Conservation (phyloP, 225 moss, liverwort and hornwort species). For the Antitrichia curtipendula region DNA sequence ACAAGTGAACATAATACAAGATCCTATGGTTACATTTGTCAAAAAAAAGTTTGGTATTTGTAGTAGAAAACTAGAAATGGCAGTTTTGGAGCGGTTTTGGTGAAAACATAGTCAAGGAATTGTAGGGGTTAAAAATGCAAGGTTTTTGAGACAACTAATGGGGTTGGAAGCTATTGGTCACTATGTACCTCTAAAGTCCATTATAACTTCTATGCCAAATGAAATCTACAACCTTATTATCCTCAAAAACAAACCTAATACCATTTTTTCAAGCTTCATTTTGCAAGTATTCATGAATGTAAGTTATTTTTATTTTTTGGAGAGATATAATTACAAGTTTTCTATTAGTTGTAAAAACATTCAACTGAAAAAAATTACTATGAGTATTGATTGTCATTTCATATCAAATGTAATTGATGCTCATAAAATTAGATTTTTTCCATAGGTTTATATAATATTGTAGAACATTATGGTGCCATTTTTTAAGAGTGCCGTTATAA, state of each 20-base stretch:
- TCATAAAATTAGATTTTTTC: background rate
- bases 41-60: too few species aligned
- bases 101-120: too few species aligned
- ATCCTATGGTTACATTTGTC: too few species aligned
- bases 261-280: background rate
- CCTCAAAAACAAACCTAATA: rapidly evolving
- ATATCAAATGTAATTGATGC: background rate
- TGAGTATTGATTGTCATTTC: background rate
- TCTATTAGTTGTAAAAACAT: background rate
- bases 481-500: background rate
- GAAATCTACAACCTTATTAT: background rate
- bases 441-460: background rate
- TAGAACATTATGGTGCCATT: background rate
- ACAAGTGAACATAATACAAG: too few species aligned
- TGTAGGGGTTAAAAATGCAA: too few species aligned
- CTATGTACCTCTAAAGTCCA: background rate
- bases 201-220: background rate
- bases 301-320: too few species aligned
- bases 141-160: background rate
- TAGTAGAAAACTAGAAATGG: too few species aligned
- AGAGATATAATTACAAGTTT: background rate
- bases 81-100: too few species aligned
- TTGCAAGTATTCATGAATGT: background rate
- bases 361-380: background rate
- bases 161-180: background rate